Evolutionary conservation across 192 early-diverging fungal genomes (phyloP).

Genomic region (Tieghemiomyces parasiticus): DNA sequence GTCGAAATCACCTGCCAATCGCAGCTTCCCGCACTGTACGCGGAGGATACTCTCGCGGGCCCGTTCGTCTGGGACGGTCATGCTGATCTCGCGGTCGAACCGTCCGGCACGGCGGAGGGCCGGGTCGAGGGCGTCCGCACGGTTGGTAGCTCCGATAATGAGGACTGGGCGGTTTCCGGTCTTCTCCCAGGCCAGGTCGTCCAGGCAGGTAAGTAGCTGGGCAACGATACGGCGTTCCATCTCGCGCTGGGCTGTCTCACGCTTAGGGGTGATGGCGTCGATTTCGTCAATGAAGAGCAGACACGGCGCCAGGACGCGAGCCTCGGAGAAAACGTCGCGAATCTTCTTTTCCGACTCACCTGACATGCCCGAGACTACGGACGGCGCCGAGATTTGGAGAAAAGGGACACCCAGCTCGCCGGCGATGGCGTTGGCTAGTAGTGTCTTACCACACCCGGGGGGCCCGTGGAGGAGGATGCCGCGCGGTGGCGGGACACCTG

Average conservation of each 20-base stretch:
- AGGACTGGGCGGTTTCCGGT: slow-evolving; percentile 73
- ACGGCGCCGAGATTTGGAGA: slow-evolving; percentile 84
- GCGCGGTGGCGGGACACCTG: slow-evolving; percentile 85
- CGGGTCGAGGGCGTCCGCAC: slow-evolving; percentile 73
- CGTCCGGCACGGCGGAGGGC: slow-evolving; percentile 70
- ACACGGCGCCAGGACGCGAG: slow-evolving; percentile 71
- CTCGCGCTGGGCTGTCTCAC: slow-evolving; percentile 61
- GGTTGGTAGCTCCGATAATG: slow-evolving; percentile 84
- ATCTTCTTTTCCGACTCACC: slow-evolving; percentile 98
- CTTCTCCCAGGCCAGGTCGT: slow-evolving; percentile 84
- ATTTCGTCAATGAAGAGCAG: slow-evolving; percentile 97
- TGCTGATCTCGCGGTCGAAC: slow-evolving; percentile 74
- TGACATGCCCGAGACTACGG: slow-evolving; percentile 92
- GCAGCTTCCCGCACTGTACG: slow-evolving; percentile 38
- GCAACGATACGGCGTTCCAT: slow-evolving; percentile 95
- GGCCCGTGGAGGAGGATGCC: slow-evolving; percentile 93
- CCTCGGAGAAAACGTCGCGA: slow-evolving; percentile 95
- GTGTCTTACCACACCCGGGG: slow-evolving; percentile 93
- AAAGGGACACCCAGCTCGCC: slow-evolving; percentile 87
- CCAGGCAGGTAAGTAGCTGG: slow-evolving; percentile 91
- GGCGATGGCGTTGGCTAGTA: slow-evolving; percentile 92
- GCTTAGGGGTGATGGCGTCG: slow-evolving; percentile 88
- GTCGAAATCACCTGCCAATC: slow-evolving; percentile 72
- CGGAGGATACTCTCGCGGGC: slow-evolving; percentile 49
- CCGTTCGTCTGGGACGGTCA: slow-evolving; percentile 83